phyloP scores from a whole-genome alignment of 192 early-diverging fungal species.

The Entomortierella lignicola region DNA sequence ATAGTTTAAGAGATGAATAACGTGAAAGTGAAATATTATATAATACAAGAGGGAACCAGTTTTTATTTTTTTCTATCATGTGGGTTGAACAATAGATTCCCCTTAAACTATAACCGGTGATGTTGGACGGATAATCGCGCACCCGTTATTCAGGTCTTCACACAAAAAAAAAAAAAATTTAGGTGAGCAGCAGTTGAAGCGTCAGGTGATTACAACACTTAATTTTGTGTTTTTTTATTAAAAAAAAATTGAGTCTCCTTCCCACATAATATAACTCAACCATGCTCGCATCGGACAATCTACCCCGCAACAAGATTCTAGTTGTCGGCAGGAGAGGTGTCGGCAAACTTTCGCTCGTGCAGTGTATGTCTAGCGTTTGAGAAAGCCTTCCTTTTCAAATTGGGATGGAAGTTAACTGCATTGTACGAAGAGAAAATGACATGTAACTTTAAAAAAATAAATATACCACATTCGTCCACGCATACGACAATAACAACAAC shows the following conservation, averaged over 20 bases:
- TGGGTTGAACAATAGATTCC: no score
- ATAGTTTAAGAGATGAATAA: no score
- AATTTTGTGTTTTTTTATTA: no score
- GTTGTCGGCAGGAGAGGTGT: conserved; percentile 64
- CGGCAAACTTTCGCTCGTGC: conserved; percentile 61
- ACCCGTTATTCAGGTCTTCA: no score
- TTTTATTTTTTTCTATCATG: no score
- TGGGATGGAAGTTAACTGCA: not conserved
- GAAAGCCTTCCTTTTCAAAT: not conserved
- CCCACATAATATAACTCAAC: not conserved
- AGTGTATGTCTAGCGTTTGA: conserved; percentile 53
- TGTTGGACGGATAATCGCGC: no score
- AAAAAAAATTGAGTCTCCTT: not conserved
- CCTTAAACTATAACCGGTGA: no score
- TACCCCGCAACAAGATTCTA: conserved; percentile 68
- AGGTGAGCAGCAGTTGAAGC: no score
- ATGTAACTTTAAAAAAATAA: conserved; percentile 3
- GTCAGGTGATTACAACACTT: no score
- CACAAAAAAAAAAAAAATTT: no score
- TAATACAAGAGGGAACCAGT: no score
- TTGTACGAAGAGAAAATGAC: not conserved
- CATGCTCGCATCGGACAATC: conserved; percentile 20
- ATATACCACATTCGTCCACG: not conserved
- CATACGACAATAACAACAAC: not conserved
- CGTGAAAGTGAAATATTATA: no score